phyloP scores from a whole-genome alignment of 176 grass and related monocot genomes.

The Oryza officinalis region DNA sequence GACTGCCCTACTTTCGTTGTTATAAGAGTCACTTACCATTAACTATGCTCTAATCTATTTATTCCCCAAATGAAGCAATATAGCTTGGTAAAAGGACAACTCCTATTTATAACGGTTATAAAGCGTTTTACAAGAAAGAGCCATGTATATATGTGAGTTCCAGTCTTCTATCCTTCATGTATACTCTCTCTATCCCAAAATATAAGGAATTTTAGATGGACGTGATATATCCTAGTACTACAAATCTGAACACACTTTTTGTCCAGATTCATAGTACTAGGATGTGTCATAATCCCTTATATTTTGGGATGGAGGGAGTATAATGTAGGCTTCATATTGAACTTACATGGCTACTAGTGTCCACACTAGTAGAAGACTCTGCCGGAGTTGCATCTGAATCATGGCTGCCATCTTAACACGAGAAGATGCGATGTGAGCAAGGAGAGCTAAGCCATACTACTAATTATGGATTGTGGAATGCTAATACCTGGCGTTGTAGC shows the following conservation, averaged over 20 bases:
- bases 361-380: slow-evolving; percentile 31
- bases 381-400: slow-evolving; percentile 30
- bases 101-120: background rate
- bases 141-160: background rate
- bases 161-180: background rate
- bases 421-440: slow-evolving; percentile 3
- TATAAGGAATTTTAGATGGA: no score
- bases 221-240: no score
- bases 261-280: no score
- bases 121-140: background rate
- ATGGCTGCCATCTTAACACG: slow-evolving; percentile 29
- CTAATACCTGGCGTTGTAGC: slow-evolving; percentile 42
- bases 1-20: background rate
- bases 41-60: background rate
- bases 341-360: slow-evolving; percentile 58
- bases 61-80: background rate
- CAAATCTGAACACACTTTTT: no score
- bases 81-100: background rate
- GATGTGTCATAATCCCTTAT: no score
- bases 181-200: no score
- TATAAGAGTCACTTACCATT: background rate
- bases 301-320: no score
- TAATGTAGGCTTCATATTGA: background rate
- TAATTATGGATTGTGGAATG: slow-evolving; percentile 26
- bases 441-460: slow-evolving; percentile 19